Base-by-base conservation (phyloP, 495 filamentous ascomycete species). In the Chaetomium cochliodes region DNA sequence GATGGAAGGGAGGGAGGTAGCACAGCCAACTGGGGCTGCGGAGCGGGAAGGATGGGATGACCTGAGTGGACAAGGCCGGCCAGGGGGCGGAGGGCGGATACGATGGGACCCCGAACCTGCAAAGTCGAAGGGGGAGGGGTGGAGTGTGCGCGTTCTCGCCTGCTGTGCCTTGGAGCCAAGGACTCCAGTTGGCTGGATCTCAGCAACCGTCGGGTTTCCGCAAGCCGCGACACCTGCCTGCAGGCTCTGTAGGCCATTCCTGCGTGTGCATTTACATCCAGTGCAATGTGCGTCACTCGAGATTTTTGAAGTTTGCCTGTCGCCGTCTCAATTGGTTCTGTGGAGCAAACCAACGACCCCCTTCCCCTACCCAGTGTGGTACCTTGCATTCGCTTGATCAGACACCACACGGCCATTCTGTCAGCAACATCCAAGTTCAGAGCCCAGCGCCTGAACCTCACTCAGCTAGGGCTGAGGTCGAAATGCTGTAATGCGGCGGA, bases 1-100 rank as follows among this genome's bases (percentile, higher is more conserved):
- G 64, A 30, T 53, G 18, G 50, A 47, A 42, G 66, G 71, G 68
- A 70, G 71, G 68, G 69, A 70, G 71, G 68, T 64, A 67, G 71
- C 71, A 67, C 69, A 68, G 71, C 58, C 55, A 58, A 58, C 42
- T 59, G 58, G 62, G 46, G 12, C 22, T 55, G 55, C 49, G 28
- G 51, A 46, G 26, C 56, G 62, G 62, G 58, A 60, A 44, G 22
- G 22, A 37, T 20, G 55, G 37, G 62, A 57, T 44, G 22, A 51
- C n/a, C 37, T 51, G 66, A 60, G 55, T 44, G 60, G 47, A 15
- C 41, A 39, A 30, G 52, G 37, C 30, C 42, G 37, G 51, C 47
- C 59, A 60, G 65, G 61, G 61, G 51, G 61, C 44, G 56, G 44
- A 55, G 18, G 55, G 58, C 65, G 65, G 65, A 60, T 58, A 39